Conservation (phyloP, 2,329 filamentous ascomycete species). For the Lasiodiplodia sp. region DNA sequence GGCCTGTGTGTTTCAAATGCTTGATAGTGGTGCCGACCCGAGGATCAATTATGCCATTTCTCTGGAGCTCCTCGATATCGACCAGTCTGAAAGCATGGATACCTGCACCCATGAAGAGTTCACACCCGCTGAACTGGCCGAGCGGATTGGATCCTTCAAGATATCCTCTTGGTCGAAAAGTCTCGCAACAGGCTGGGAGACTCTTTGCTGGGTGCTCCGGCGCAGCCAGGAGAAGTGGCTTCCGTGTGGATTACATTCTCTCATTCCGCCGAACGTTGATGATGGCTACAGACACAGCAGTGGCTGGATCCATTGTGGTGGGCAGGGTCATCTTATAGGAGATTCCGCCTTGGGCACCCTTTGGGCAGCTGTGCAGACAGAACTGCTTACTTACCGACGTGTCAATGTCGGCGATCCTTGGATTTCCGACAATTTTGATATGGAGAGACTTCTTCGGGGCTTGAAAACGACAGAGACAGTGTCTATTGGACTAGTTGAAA, state of each 20-base stretch:
- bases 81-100: background rate
- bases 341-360: slow-evolving; percentile 35
- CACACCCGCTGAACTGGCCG: background rate
- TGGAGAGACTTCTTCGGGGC: slow-evolving; percentile 30
- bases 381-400: slow-evolving; percentile 48
- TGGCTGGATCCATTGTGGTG: too few relatives aligned
- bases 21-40: slow-evolving; percentile 30
- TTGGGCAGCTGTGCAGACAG: slow-evolving; percentile 49
- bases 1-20: slow-evolving; percentile 45
- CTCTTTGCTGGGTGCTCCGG: background rate
- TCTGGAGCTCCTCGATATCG: background rate
- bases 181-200: background rate
- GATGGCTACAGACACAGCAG: too few relatives aligned
- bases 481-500: slow-evolving; percentile 13
- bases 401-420: slow-evolving; percentile 38
- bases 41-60: background rate
- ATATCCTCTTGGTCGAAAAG: background rate
- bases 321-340: too few relatives aligned
- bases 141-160: background rate
- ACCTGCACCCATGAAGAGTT: background rate
- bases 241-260: too few relatives aligned
- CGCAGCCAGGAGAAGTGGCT: background rate
- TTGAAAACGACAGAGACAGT: slow-evolving; percentile 20
- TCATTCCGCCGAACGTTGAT: too few relatives aligned
- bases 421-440: slow-evolving; percentile 33